Evolutionary conservation across 371 early-diverging fungal species (phyloP).

Genomic region (Lichtheimia ornata): DNA sequence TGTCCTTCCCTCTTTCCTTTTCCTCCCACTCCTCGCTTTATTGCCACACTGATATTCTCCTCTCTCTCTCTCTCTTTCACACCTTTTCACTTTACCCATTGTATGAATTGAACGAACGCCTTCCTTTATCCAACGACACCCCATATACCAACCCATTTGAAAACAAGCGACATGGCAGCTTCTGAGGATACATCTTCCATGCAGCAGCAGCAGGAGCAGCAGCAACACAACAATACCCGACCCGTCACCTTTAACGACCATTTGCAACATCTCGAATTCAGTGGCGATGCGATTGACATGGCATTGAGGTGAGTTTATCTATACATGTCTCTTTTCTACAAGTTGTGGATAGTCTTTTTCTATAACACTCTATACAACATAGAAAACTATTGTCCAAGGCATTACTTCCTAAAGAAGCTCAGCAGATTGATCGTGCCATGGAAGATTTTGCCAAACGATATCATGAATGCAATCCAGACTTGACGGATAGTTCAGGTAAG

Average conservation of each 20-base stretch:
- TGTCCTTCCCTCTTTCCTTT: too few relatives aligned
- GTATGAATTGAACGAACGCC: too few relatives aligned
- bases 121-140: too few relatives aligned
- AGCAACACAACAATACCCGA: constrained; percentile 1
- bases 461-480: constrained; percentile 69
- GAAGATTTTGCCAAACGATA: constrained; percentile 82
- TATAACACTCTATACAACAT: constrained; percentile 6
- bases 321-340: too few relatives aligned
- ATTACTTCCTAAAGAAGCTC: constrained; percentile 85
- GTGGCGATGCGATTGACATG: constrained; percentile 70
- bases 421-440: constrained; percentile 90
- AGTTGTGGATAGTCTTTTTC: neutral
- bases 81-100: too few relatives aligned
- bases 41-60: too few relatives aligned
- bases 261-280: constrained; percentile 68
- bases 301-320: constrained; percentile 61
- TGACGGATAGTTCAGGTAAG: constrained; percentile 66
- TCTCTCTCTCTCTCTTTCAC: too few relatives aligned
- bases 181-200: neutral
- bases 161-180: neutral
- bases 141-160: too few relatives aligned
- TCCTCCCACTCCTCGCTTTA: too few relatives aligned
- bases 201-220: neutral
- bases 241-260: constrained; percentile 18
- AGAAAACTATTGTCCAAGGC: constrained; percentile 78